A percentile compares a stretch with the other conserved stretches of the same genome.
These are phyloP conservation scores for Aspergillus brunneoviolaceus DNA, from an alignment of 2,329 filamentous ascomycete species.

Conservation along the genomic window DNA sequence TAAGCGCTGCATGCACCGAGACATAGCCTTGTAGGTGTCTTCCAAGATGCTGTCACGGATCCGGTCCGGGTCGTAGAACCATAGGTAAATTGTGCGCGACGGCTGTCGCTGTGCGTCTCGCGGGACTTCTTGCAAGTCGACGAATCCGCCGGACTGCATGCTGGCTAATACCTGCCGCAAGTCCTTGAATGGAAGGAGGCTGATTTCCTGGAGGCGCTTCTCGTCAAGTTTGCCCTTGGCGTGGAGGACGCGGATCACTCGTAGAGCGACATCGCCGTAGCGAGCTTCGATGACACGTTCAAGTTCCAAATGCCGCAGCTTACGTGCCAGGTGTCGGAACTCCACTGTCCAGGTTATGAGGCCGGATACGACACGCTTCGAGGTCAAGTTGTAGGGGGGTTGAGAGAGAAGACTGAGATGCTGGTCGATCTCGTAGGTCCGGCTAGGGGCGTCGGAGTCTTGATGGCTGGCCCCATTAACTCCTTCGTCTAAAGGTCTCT, in stretches of 20 bases:
- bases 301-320: slow-evolving; percentile 73
- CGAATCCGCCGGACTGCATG: slow-evolving; percentile 81
- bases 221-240: slow-evolving; percentile 94
- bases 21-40: slow-evolving; percentile 85
- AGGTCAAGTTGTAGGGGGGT: slow-evolving; percentile 40
- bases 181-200: slow-evolving; percentile 80
- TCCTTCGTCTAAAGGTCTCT: slow-evolving; percentile 29
- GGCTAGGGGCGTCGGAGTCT: slow-evolving; percentile 32
- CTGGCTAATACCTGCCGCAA: slow-evolving; percentile 80
- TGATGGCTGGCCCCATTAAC: slow-evolving; percentile 51
- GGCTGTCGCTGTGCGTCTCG: slow-evolving; percentile 80
- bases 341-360: slow-evolving; percentile 80
- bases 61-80: slow-evolving; percentile 80
- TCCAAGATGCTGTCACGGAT: slow-evolving; percentile 71
- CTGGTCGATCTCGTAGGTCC: slow-evolving; percentile 38
- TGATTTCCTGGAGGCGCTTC: slow-evolving; percentile 76
- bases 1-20: slow-evolving; percentile 77
- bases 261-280: slow-evolving; percentile 73
- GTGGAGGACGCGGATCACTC: slow-evolving; percentile 80
- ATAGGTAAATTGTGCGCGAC: slow-evolving; percentile 83
- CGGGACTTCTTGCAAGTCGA: slow-evolving; percentile 92
- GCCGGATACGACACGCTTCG: slow-evolving; percentile 44
- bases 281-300: slow-evolving; percentile 77
- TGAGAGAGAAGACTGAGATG: slow-evolving; percentile 52
- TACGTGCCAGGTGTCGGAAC: slow-evolving; percentile 69